Conservation (phyloP, 2,329 filamentous ascomycete species). For the Pestalotiopsis sp. region DNA sequence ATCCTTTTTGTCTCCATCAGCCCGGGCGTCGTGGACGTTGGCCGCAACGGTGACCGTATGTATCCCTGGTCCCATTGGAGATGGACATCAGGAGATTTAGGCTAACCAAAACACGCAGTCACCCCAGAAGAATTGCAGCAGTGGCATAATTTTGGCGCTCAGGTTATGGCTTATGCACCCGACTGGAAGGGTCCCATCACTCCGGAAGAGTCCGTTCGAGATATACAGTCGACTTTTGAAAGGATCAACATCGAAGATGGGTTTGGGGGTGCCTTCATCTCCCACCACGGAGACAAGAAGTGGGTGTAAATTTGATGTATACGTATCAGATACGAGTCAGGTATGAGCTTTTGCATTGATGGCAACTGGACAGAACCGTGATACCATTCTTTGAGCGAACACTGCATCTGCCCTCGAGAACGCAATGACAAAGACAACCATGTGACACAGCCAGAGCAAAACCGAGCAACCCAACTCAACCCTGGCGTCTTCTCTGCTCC, state of each 20-base stretch:
- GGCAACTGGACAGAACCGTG: too few species aligned
- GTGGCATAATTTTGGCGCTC: constrained; percentile 1
- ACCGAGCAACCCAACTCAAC: too few species aligned
- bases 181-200: constrained; percentile 24
- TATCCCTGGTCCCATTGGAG: constrained; percentile 20
- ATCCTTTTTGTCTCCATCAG: constrained; percentile 47
- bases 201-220: constrained; percentile 19
- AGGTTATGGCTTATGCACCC: constrained; percentile 25
- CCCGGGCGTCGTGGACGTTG: constrained; percentile 44
- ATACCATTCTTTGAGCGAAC: too few species aligned
- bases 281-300: constrained; percentile 48
- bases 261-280: constrained; percentile 47
- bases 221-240: constrained; percentile 22
- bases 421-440: too few species aligned
- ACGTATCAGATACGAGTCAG: too few species aligned
- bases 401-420: too few species aligned
- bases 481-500: too few species aligned
- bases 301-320: constrained; percentile 34
- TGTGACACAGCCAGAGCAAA: too few species aligned
- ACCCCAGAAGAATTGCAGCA: neutral
- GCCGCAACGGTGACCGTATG: neutral
- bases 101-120: constrained; percentile 48
- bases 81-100: constrained; percentile 35
- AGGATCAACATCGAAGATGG: constrained; percentile 27
- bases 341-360: too few species aligned